A percentile compares a stretch with the other conserved stretches of the same genome.
Conservation (phyloP, 495 filamentous ascomycete species). For the Aspergillus funiculosus region DNA sequence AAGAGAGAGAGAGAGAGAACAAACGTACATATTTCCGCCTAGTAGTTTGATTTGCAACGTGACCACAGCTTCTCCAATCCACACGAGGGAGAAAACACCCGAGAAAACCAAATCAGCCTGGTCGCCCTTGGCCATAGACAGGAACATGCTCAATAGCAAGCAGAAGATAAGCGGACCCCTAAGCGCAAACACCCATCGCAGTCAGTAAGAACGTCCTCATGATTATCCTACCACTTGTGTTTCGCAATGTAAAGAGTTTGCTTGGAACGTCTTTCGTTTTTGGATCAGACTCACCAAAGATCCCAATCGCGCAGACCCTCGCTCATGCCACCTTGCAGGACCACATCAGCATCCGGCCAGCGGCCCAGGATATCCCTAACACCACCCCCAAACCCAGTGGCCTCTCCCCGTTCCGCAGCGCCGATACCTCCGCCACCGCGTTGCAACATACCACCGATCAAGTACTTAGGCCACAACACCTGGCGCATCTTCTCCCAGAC, state of each 20-base stretch:
- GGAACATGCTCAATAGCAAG: slow-evolving; percentile 73
- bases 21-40: slow-evolving; percentile 90
- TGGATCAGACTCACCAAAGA: slow-evolving; percentile 58
- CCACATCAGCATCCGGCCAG: slow-evolving; percentile 66
- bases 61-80: slow-evolving; percentile 94
- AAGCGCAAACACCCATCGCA: neutral
- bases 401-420: slow-evolving; percentile 59
- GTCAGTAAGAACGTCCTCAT: neutral
- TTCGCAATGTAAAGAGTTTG: too few relatives aligned
- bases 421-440: slow-evolving; percentile 65
- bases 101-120: slow-evolving; percentile 89
- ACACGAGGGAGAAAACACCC: slow-evolving; percentile 92
- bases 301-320: slow-evolving; percentile 93
- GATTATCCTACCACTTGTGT: too few relatives aligned
- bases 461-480: slow-evolving; percentile 94
- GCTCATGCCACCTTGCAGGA: slow-evolving; percentile 74
- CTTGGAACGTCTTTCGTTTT: neutral
- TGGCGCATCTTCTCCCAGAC: slow-evolving; percentile 98
- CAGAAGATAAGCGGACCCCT: slow-evolving; percentile 92
- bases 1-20: neutral
- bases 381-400: slow-evolving; percentile 56
- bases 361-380: slow-evolving; percentile 58
- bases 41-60: slow-evolving; percentile 98
- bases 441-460: slow-evolving; percentile 66
- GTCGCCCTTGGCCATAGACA: slow-evolving; percentile 69